Evolutionary conservation across 2,329 filamentous ascomycete genomes (phyloP), one percentile per base, ranked within the genome.

Genomic region (Aspergillus felis): DNA sequence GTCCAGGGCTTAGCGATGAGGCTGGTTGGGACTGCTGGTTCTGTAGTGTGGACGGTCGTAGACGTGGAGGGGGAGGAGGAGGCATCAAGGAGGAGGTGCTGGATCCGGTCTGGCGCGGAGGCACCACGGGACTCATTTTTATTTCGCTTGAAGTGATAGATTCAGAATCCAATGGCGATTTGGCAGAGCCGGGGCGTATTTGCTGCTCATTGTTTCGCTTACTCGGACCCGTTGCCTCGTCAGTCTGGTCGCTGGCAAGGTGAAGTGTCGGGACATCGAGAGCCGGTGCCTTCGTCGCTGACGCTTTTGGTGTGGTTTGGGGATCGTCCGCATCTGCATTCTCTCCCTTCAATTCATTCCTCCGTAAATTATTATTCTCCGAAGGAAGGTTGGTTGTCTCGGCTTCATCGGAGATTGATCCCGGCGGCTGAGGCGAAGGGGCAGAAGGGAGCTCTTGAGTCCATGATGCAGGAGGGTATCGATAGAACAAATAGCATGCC

Each of bases 401-500:
- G 25, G 59, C 50, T 32, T 57, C 50, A 35, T 63, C 62, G 58
- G 64, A 42, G 32, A 32, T 64, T 47, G 62, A 56, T 56, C 64
- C 65, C 61, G 63, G 55, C 44, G 56, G 57, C 44, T 47, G 44
- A 25, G 60, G 24, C 17, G 54, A 46, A 48, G 59, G 56, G 47
- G 51, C 50, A 50, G 63, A 42, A 28, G 32, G 32, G 14, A 55
- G 60, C 57, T 61, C 68, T 52, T 57, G 65, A 54, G 58, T 63
- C 70, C 73, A 74, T 24, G 70, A 68, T 54, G 69, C 67, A 48
- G 70, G 70, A 29, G 74, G 73, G 57, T 76, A 69, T 25, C 68
- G 70, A 62, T 76, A 78, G 27, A 76, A 66, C 24, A 80, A 59
- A 58, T 74, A 76, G 44, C 69, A 71, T 41, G 74, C 62, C 8